Evolutionary conservation across 495 filamentous ascomycete genomes (phyloP).

Genomic region (Zalerion maritima): DNA sequence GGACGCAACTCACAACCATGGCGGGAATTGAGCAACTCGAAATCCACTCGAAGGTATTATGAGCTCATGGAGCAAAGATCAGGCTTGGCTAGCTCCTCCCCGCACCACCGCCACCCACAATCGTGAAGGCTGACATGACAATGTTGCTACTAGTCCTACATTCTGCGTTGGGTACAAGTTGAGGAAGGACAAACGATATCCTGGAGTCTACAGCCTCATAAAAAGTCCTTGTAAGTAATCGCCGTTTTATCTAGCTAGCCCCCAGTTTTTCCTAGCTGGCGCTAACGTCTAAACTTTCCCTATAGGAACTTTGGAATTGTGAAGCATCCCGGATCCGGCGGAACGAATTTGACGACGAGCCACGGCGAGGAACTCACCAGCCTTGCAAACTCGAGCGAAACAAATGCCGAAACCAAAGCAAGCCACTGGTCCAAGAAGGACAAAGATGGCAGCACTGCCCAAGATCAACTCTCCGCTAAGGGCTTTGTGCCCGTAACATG

Average conservation of each 20-base stretch:
- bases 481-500: constrained; percentile 78
- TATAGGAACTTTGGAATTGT: constrained; percentile 84
- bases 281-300: constrained; percentile 3
- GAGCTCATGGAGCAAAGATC: constrained; percentile 1
- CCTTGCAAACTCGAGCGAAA: constrained; percentile 30
- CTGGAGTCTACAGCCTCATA: constrained; percentile 94
- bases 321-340: constrained; percentile 72
- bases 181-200: constrained; percentile 81
- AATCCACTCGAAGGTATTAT: constrained; percentile 82
- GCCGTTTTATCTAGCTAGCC: not conserved
- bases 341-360: constrained; percentile 36
- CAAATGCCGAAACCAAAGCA: constrained; percentile 20
- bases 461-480: constrained; percentile 70
- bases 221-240: constrained; percentile 64
- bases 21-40: constrained; percentile 94
- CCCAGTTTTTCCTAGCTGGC: constrained; percentile 1
- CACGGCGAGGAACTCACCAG: constrained; percentile 29
- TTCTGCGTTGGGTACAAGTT: constrained; percentile 92
- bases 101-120: constrained; percentile 3
- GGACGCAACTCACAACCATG: too few species aligned
- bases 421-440: constrained; percentile 25
- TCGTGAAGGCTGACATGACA: constrained; percentile 4
- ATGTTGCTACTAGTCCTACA: constrained; percentile 56
- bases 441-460: constrained; percentile 43
- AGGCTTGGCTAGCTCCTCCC: constrained; percentile 1